Evolutionary conservation across 768 basidiomycete species (phyloP), one percentile per base, ranked within the genome.

Genomic region (Pleurotus tuber-regium): DNA sequence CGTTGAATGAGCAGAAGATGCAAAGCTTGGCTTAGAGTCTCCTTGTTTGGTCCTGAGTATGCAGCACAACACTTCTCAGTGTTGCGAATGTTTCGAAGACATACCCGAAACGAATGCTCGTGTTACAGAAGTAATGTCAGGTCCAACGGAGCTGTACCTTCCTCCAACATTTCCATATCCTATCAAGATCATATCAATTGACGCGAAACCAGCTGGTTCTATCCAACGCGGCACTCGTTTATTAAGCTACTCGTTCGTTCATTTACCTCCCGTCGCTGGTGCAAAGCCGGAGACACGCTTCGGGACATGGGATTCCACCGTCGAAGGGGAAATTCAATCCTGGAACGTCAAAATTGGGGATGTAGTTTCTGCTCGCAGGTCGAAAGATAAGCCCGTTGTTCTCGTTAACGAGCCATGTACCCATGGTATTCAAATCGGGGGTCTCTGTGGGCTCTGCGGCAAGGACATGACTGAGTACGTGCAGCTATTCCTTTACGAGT

Each of bases 381-480:
- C 87, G 9, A 79, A 74, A 53, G 80, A 82, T 38, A 77, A 69
- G 35, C 77, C 84, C 2, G 83, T 80, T 52, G 72, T 93, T 19
- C 68, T 80, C 30, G 73, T 98, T 56, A 70, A 82, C 40, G 95
- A 98, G 67, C 91, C 93, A n/a, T 99, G 96, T 72, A 93, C 92
- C 52, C 96, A 99, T 69, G 90, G 90, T 53, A 86, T 96, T 60
- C 95, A 98, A 66, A 74, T 96, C 43, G 84, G 86, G 35, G 96
- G 96, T 1, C 75, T 99, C 43, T 99, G 96, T 64, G 92, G 90
- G 1, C 67, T 97, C 25, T 99, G 96, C 63, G 96, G 94, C 30
- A 94, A 91, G 72, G 95, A 99, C 59, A 87, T 98, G 80, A 95
- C 91, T 38, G 82, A 78, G 92, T 95, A 63, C 52, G 86, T 71